These are phyloP conservation scores for Solanum hybrid DNA, from an alignment of 305 asterid species.

Conservation along the genomic window DNA sequence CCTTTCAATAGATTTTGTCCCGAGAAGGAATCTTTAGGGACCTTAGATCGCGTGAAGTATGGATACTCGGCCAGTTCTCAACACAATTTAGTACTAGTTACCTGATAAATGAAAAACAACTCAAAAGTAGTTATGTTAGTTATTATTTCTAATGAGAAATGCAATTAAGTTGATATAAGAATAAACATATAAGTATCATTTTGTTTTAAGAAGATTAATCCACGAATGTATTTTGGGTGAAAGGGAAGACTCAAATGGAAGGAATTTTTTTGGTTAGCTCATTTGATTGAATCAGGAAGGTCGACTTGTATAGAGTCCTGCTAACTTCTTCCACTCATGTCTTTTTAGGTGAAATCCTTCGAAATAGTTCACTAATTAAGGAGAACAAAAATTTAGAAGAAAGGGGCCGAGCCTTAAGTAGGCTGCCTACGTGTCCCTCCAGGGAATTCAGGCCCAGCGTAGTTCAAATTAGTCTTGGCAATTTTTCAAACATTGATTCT, in stretches of 20 bases:
- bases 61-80: not conserved
- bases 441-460: not conserved
- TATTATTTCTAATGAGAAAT: not conserved
- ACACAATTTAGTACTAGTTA: not conserved
- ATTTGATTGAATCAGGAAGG: not conserved
- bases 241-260: not conserved
- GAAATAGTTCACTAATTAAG: not conserved
- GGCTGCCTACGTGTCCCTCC: not conserved
- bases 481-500: too few species aligned
- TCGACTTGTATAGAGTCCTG: not conserved
- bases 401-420: not conserved
- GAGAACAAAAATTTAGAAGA: not conserved
- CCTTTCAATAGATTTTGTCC: not conserved
- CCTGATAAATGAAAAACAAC: not conserved
- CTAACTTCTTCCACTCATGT: not conserved
- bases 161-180: not conserved
- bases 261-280: too few species aligned
- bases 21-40: not conserved
- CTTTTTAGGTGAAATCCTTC: not conserved
- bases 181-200: not conserved
- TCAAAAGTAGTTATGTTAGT: not conserved
- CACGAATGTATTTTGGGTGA: not conserved
- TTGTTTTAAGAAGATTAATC: not conserved
- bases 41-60: not conserved
- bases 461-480: not conserved